phyloP scores from a whole-genome alignment of 371 early-diverging fungal species.

The Mucor sp. region DNA sequence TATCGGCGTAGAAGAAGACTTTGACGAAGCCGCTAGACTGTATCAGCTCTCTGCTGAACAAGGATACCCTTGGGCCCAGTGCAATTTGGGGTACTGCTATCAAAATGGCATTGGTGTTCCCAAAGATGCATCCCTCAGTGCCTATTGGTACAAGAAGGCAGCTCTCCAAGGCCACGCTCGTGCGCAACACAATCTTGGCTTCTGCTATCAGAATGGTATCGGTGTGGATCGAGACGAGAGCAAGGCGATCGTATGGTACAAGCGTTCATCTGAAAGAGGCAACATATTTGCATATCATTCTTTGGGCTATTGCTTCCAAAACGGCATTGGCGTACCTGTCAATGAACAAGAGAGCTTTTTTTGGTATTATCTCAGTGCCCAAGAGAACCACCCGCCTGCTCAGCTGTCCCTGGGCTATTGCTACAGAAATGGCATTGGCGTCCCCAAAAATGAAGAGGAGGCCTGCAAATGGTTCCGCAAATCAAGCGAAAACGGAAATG shows the following conservation, averaged over 20 bases:
- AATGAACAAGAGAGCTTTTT: slow-evolving; percentile 70
- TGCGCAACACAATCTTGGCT: slow-evolving; percentile 86
- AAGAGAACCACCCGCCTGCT: slow-evolving; percentile 66
- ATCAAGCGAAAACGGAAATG: slow-evolving; percentile 69
- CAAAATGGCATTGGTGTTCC: slow-evolving; percentile 83
- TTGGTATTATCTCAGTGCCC: slow-evolving; percentile 71
- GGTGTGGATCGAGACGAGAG: slow-evolving; percentile 65
- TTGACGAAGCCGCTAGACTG: slow-evolving; percentile 50
- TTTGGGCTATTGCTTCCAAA: slow-evolving; percentile 89
- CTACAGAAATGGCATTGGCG: slow-evolving; percentile 72
- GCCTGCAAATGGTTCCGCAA: slow-evolving; percentile 70
- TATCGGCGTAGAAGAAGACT: slow-evolving; percentile 63
- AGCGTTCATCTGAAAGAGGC: slow-evolving; percentile 71
- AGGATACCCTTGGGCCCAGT: slow-evolving; percentile 63
- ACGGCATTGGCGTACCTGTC: slow-evolving; percentile 78
- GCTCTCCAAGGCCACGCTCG: slow-evolving; percentile 81
- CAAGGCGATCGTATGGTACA: slow-evolving; percentile 74
- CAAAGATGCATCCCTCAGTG: slow-evolving; percentile 61
- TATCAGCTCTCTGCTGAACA: slow-evolving; percentile 72
- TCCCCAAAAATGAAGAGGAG: slow-evolving; percentile 58
- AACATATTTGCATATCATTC: slow-evolving; percentile 81
- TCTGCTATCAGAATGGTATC: slow-evolving; percentile 82
- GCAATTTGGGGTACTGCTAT: slow-evolving; percentile 82
- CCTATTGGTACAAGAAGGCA: slow-evolving; percentile 79
- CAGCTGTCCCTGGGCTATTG: slow-evolving; percentile 85